Conservation (phyloP, 495 filamentous ascomycete species). For the Xylaria bambusicola region DNA sequence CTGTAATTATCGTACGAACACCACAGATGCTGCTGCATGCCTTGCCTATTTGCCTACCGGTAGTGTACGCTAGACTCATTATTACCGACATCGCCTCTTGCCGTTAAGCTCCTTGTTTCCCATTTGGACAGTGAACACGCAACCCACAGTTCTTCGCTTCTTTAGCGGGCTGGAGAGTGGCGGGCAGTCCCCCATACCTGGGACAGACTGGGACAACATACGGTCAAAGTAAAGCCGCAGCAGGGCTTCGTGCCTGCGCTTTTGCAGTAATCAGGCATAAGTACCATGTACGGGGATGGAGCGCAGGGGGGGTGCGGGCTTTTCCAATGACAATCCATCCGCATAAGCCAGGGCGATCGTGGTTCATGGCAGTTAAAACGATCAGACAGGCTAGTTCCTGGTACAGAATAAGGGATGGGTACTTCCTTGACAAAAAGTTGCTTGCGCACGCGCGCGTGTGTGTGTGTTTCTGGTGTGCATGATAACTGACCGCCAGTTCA, state of each 20-base stretch:
- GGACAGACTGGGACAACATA: conserved; percentile 13
- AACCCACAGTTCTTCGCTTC: conserved; percentile 17
- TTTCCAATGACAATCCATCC: conserved; percentile 33
- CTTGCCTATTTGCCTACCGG: conserved; percentile 1
- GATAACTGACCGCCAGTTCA: conserved; percentile 39
- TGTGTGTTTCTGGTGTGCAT: conserved; percentile 20
- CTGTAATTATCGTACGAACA: conserved; percentile 18
- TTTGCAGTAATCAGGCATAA: conserved; percentile 26
- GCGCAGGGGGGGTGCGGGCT: conserved; percentile 29
- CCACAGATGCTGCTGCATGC: conserved; percentile 8
- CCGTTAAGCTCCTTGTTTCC: conserved; percentile 4
- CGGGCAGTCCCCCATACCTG: conserved; percentile 12
- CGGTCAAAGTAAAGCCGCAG: conserved; percentile 15
- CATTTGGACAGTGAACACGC: conserved; percentile 3
- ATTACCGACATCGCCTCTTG: conserved; percentile 16
- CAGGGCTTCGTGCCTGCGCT: conserved; percentile 8
- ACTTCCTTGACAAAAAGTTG: conserved; percentile 18
- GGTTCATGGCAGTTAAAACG: conserved; percentile 36
- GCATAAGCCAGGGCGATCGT: conserved; percentile 37
- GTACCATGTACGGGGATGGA: conserved; percentile 33
- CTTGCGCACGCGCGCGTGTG: background rate
- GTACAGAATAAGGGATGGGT: conserved; percentile 18
- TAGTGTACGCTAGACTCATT: background rate
- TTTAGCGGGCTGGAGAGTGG: conserved; percentile 6
- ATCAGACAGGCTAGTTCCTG: conserved; percentile 32